A percentile compares a stretch with the other conserved stretches of the same genome.
Evolutionary conservation across 2,329 filamentous ascomycete species (phyloP).

Genomic region (Canariomyces notabilis): DNA sequence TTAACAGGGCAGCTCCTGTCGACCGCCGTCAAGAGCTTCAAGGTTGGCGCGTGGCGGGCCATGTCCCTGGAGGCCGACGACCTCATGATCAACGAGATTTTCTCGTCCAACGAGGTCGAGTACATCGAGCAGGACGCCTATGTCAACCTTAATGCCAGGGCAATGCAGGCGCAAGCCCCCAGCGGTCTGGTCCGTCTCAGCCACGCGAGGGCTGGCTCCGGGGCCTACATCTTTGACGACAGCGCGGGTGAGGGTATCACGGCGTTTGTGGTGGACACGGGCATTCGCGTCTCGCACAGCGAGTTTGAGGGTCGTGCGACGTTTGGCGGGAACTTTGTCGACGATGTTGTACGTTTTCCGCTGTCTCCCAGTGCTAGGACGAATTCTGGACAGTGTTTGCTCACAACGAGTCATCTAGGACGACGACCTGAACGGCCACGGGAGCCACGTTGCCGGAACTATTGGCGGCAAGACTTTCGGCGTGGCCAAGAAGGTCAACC

Average conservation of each 20-base stretch:
- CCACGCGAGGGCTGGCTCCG: slow-evolving; percentile 31
- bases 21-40: slow-evolving; percentile 41
- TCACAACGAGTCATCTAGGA: slow-evolving; percentile 28
- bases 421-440: slow-evolving; percentile 57
- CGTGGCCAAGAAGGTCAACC: slow-evolving; percentile 52
- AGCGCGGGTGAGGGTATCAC: slow-evolving; percentile 52
- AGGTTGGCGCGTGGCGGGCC: slow-evolving; percentile 47
- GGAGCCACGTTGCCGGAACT: slow-evolving; percentile 59
- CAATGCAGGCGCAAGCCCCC: slow-evolving; percentile 50
- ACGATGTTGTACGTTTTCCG: slow-evolving; percentile 37
- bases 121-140: slow-evolving; percentile 44
- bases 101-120: slow-evolving; percentile 38
- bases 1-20: slow-evolving; percentile 44
- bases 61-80: slow-evolving; percentile 39
- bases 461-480: slow-evolving; percentile 57
- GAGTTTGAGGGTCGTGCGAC: slow-evolving; percentile 53
- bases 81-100: slow-evolving; percentile 38
- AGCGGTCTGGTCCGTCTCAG: slow-evolving; percentile 52
- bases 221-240: slow-evolving; percentile 48
- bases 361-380: background rate
- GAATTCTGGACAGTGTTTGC: slow-evolving; percentile 1
- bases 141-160: slow-evolving; percentile 39
- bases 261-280: slow-evolving; percentile 62
- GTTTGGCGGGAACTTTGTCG: slow-evolving; percentile 49
- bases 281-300: slow-evolving; percentile 51